Evolutionary conservation across 208 protist genomes (phyloP).

Genomic region (Herpetomonas tarakana): DNA sequence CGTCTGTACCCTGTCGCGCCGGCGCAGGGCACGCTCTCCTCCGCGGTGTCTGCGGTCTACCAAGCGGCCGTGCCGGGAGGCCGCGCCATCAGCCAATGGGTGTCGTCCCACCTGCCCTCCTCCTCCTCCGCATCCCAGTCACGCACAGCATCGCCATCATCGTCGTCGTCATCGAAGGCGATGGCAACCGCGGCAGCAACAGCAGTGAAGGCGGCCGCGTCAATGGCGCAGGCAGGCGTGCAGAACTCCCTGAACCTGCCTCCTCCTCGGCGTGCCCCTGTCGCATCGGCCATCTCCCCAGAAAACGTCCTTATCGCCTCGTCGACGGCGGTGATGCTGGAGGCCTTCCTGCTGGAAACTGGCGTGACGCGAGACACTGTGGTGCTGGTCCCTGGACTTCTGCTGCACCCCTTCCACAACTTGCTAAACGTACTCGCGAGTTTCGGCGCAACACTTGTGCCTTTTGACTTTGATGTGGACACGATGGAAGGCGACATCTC

Average conservation of each 20-base stretch:
- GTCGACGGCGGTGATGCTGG: background rate
- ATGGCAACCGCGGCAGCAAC: background rate
- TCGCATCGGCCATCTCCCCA: background rate
- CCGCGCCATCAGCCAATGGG: background rate
- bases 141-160: no score
- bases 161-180: background rate
- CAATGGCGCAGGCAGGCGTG: background rate
- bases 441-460: background rate
- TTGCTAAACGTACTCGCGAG: background rate
- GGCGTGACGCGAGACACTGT: background rate
- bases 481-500: background rate
- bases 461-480: background rate
- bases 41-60: background rate
- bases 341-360: background rate
- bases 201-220: no score
- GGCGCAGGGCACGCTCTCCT: background rate
- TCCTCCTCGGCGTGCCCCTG: no score
- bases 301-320: conserved; percentile 1
- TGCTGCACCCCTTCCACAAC: background rate
- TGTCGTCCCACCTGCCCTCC: background rate
- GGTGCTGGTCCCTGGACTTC: conserved; percentile 4
- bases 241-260: background rate
- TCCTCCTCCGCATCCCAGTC: no score
- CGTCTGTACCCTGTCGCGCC: background rate
- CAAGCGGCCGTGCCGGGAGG: background rate